Evolutionary conservation across 306 rosid genomes (phyloP).

Genomic region (Trifolium fragiferum): DNA sequence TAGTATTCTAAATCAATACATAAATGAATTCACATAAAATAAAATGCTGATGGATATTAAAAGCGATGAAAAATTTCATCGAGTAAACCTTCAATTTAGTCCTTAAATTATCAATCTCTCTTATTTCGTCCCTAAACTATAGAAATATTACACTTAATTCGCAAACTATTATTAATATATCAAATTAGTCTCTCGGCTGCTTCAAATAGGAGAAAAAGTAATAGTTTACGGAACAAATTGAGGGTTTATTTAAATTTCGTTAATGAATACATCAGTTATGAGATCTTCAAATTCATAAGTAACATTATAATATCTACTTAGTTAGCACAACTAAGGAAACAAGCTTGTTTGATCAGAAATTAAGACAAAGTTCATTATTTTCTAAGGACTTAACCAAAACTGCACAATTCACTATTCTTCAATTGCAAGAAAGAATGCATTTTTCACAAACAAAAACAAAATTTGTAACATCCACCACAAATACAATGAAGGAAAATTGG

Average conservation of each 20-base stretch:
- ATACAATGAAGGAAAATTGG: conserved; percentile 29
- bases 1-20: background rate
- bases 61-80: conserved; percentile 20
- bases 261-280: conserved; percentile 7
- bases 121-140: background rate
- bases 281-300: conserved; percentile 28
- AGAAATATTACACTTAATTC: too few relatives aligned
- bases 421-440: background rate
- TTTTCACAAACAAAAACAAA: background rate
- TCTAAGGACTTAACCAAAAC: conserved; percentile 5
- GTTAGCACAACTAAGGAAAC: background rate
- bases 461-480: background rate
- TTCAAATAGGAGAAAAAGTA: background rate
- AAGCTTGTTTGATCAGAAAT: conserved; percentile 34
- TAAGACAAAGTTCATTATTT: conserved; percentile 30
- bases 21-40: background rate
- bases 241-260: background rate
- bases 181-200: background rate
- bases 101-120: background rate
- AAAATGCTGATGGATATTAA: conserved; percentile 14
- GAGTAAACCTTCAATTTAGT: background rate
- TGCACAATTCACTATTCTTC: background rate
- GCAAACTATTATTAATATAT: too few relatives aligned
- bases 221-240: background rate
- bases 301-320: too few relatives aligned